A percentile compares a stretch with the other conserved stretches of the same genome.
Evolutionary conservation across 768 basidiomycete species (phyloP).

Genomic region (Hirschioporus abietinus): DNA sequence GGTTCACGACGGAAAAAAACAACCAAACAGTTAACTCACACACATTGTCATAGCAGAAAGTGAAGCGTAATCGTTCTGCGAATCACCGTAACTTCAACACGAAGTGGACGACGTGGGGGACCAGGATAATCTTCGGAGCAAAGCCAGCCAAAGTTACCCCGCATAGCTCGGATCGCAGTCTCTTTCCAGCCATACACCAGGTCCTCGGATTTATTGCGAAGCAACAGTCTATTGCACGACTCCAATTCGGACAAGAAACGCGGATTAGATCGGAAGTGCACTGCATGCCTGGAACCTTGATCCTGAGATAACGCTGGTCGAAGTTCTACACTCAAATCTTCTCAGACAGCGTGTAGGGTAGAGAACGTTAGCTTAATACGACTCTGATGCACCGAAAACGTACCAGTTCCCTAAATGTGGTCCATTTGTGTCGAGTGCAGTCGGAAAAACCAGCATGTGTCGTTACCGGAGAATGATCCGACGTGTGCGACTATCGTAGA

Average conservation of each 20-base stretch:
- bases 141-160: not conserved
- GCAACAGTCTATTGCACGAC: not conserved
- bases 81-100: not conserved
- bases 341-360: not conserved
- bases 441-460: too few relatives aligned
- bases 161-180: not conserved
- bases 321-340: not conserved
- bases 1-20: not conserved
- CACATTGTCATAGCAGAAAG: not conserved
- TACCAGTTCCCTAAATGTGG: not conserved
- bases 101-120: not conserved
- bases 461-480: too few relatives aligned
- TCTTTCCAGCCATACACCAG: not conserved
- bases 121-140: not conserved
- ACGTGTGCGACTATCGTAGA: too few relatives aligned
- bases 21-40: not conserved
- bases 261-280: not conserved
- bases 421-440: too few relatives aligned
- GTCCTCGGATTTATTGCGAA: not conserved
- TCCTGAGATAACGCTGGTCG: not conserved
- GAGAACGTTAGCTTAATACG: not conserved
- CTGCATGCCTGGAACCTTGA: not conserved
- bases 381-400: not conserved
- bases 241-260: not conserved
- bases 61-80: not conserved